Evolutionary conservation across 2,329 filamentous ascomycete species (phyloP).

Genomic region (Bipolaris cookei): DNA sequence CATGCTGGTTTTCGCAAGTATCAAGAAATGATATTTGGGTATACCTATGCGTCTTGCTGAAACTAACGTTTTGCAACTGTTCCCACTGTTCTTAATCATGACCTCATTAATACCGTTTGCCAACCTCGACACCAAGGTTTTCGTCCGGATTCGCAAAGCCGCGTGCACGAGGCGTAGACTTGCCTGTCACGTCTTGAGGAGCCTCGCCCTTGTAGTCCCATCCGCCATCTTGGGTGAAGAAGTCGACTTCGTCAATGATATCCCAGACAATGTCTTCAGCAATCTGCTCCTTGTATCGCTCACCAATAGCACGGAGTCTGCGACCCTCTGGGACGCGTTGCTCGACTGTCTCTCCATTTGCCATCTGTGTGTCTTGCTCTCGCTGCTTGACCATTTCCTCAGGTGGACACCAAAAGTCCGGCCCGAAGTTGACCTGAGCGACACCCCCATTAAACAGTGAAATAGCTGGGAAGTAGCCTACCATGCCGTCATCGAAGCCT

Average conservation of each 20-base stretch:
- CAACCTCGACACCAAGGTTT: slow-evolving; percentile 47
- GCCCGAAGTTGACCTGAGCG: slow-evolving; percentile 92
- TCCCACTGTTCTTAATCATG: not conserved
- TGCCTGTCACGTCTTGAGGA: slow-evolving; percentile 40
- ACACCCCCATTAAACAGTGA: slow-evolving; percentile 91
- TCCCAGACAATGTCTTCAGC: slow-evolving; percentile 94
- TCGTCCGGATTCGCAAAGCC: slow-evolving; percentile 49
- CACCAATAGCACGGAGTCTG: slow-evolving; percentile 67
- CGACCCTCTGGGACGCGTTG: slow-evolving; percentile 36
- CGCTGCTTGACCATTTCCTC: slow-evolving; percentile 59
- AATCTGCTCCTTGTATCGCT: slow-evolving; percentile 90
- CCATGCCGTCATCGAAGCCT: slow-evolving; percentile 89
- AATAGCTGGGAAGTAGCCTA: slow-evolving; percentile 94
- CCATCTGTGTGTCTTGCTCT: slow-evolving; percentile 42
- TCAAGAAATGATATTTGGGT: slow-evolving; percentile 10
- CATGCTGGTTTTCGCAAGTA: not conserved
- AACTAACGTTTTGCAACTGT: not conserved
- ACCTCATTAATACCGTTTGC: slow-evolving; percentile 37
- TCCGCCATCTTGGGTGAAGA: slow-evolving; percentile 73
- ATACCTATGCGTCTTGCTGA: slow-evolving; percentile 18
- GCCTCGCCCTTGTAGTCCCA: slow-evolving; percentile 50
- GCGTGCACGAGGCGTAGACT: slow-evolving; percentile 46
- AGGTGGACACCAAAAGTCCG: slow-evolving; percentile 89
- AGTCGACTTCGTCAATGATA: slow-evolving; percentile 92
- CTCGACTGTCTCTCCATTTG: slow-evolving; percentile 23